Conservation (phyloP, 1,139 yeast species). For the Yamadazyma songkhlaensis region DNA sequence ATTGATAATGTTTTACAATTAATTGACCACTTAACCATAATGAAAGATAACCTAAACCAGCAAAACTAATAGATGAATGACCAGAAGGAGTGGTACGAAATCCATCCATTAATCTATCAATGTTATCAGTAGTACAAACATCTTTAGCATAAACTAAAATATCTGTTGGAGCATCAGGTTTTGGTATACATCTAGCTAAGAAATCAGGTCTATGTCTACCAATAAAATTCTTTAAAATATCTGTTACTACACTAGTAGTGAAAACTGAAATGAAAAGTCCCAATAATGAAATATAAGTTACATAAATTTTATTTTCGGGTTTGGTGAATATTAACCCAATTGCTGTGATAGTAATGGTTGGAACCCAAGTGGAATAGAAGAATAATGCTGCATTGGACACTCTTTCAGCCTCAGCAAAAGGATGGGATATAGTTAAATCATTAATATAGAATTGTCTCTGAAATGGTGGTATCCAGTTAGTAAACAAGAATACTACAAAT, state of each 20-base stretch:
- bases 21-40: constrained; percentile 68
- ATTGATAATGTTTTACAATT: constrained; percentile 27
- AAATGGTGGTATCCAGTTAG: constrained; percentile 55
- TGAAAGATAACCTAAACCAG: constrained; percentile 63
- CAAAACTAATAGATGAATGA: constrained; percentile 63
- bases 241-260: constrained; percentile 44
- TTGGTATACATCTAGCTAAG: constrained; percentile 65
- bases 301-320: constrained; percentile 35
- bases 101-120: constrained; percentile 55
- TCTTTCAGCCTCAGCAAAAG: constrained; percentile 64
- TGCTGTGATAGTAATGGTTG: constrained; percentile 25
- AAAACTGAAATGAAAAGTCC: constrained; percentile 40
- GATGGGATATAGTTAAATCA: constrained; percentile 58
- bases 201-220: constrained; percentile 83
- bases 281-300: constrained; percentile 37
- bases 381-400: constrained; percentile 42
- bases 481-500: constrained; percentile 40
- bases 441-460: constrained; percentile 60
- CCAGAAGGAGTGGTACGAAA: constrained; percentile 81
- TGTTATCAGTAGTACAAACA: constrained; percentile 56
- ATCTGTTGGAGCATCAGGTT: constrained; percentile 43
- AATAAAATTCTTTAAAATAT: constrained; percentile 62
- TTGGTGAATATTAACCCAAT: constrained; percentile 27
- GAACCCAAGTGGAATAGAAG: constrained; percentile 38
- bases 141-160: constrained; percentile 52